A percentile compares a stretch with the other conserved stretches of the same genome.
Evolutionary conservation across 2,329 filamentous ascomycete species (phyloP).

Genomic region (Rhynchosporium graminicola): DNA sequence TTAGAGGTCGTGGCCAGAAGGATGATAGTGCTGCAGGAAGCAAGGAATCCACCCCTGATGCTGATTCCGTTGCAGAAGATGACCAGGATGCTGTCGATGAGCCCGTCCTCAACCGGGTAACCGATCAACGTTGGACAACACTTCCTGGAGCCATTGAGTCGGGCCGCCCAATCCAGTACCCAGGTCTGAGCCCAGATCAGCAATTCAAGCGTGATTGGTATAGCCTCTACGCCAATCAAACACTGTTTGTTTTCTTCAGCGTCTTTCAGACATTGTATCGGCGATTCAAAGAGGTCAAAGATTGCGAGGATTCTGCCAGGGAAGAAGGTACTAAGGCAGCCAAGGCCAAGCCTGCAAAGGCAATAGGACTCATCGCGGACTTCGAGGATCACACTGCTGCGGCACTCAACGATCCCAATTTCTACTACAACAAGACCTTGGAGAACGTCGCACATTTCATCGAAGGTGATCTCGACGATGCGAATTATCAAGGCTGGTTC

Average conservation of each 20-base stretch:
- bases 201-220: constrained; percentile 79
- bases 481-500: constrained; percentile 83
- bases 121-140: constrained; percentile 66
- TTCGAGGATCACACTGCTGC: constrained; percentile 69
- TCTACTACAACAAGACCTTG: constrained; percentile 84
- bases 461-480: constrained; percentile 77
- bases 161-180: constrained; percentile 52
- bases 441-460: constrained; percentile 86
- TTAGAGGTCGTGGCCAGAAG: constrained; percentile 67
- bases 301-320: constrained; percentile 70
- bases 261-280: constrained; percentile 91
- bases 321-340: constrained; percentile 73
- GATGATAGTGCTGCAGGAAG: constrained; percentile 80
- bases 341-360: constrained; percentile 75
- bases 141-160: constrained; percentile 53
- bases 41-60: constrained; percentile 86
- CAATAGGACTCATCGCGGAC: constrained; percentile 82
- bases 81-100: constrained; percentile 66
- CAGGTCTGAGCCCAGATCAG: constrained; percentile 72
- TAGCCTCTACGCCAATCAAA: constrained; percentile 89
- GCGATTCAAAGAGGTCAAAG: constrained; percentile 80
- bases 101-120: constrained; percentile 59
- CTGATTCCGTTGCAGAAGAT: constrained; percentile 74
- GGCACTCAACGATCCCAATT: constrained; percentile 58
- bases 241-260: constrained; percentile 91